These are phyloP conservation scores for Cladochytrium replicatum DNA, from an alignment of 192 early-diverging fungal species.

Conservation along the genomic window DNA sequence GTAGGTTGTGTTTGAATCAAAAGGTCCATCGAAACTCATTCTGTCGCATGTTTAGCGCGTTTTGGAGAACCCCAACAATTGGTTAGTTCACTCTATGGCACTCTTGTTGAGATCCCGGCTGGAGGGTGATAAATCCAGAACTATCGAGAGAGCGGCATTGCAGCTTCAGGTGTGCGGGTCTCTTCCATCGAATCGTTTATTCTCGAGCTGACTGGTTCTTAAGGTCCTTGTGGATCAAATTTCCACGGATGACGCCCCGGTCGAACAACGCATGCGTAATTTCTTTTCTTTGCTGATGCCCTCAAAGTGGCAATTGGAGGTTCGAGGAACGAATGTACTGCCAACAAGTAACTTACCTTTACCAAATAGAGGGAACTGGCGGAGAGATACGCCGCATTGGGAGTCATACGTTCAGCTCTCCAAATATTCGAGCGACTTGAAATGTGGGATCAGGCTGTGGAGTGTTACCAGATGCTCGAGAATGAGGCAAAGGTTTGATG, in stretches of 20 bases:
- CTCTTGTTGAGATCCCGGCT: constrained; percentile 83
- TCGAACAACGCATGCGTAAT: constrained; percentile 66
- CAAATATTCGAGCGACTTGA: constrained; percentile 92
- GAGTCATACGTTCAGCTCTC: constrained; percentile 80
- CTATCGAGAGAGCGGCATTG: constrained; percentile 77
- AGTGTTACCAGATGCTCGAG: constrained; percentile 77
- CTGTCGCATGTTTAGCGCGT: constrained; percentile 58
- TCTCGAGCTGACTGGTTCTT: not conserved
- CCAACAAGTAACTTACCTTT: not conserved
- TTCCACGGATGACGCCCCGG: constrained; percentile 51
- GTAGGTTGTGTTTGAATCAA: constrained; percentile 13
- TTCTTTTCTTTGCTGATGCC: constrained; percentile 74
- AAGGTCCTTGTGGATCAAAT: constrained; percentile 90
- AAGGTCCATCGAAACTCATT: too few relatives aligned
- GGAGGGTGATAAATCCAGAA: constrained; percentile 74
- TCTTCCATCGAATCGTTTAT: too few relatives aligned
- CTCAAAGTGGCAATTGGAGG: constrained; percentile 92
- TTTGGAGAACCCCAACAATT: constrained; percentile 89
- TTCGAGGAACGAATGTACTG: constrained; percentile 8
- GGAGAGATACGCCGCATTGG: constrained; percentile 68
- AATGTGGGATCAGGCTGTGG: constrained; percentile 92
- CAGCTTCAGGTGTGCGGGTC: constrained; percentile 63
- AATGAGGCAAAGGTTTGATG: constrained; percentile 45
- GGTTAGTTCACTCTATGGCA: constrained; percentile 96
- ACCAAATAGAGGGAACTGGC: constrained; percentile 81